Percentiles rank a stretch among this genome's conserved stretches.
These are phyloP conservation scores for Chaetomiaceae sp. DNA, from an alignment of 2,329 filamentous ascomycete genomes.

Conservation along the genomic window DNA sequence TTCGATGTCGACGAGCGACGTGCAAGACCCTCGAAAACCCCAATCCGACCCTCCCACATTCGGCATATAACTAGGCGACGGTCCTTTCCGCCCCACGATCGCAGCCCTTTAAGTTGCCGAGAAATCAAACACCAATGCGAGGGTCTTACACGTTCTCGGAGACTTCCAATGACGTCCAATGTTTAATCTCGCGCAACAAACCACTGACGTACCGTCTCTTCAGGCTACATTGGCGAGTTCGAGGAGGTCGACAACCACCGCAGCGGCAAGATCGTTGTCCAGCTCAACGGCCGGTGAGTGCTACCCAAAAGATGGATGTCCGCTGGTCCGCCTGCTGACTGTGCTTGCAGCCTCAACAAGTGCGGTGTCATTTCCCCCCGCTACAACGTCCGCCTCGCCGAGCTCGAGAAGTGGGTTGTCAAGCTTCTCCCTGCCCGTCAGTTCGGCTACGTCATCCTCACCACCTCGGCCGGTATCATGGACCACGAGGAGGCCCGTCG, in stretches of 20 bases:
- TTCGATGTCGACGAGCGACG: background rate
- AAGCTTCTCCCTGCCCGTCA: constrained; percentile 99
- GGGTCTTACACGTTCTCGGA: constrained; percentile 98
- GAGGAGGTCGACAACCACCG: constrained; percentile 99
- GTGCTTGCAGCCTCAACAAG: constrained; percentile 70
- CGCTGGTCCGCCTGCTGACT: background rate
- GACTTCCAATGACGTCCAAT: constrained; percentile 70
- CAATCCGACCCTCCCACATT: constrained; percentile 35
- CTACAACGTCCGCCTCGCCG: constrained; percentile 97
- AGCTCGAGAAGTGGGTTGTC: constrained; percentile 99
- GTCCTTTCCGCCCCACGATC: constrained; percentile 68
- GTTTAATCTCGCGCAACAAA: constrained; percentile 95
- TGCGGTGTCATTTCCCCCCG: constrained; percentile 98
- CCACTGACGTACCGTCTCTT: constrained; percentile 46
- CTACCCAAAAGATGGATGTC: constrained; percentile 9
- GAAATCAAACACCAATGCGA: constrained; percentile 73
- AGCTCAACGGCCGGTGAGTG: constrained; percentile 82
- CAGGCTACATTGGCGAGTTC: constrained; percentile 99
- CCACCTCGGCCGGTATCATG: constrained; percentile 99
- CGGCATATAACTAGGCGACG: constrained; percentile 99
- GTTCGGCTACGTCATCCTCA: constrained; percentile 99
- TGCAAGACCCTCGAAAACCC: constrained; percentile 20
- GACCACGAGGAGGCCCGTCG: constrained; percentile 99
- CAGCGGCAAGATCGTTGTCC: constrained; percentile 99
- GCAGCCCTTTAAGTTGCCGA: constrained; percentile 99